Conservation (phyloP, 2,329 filamentous ascomycete species). For the Pseudopyrenochaeta lycopersici region DNA sequence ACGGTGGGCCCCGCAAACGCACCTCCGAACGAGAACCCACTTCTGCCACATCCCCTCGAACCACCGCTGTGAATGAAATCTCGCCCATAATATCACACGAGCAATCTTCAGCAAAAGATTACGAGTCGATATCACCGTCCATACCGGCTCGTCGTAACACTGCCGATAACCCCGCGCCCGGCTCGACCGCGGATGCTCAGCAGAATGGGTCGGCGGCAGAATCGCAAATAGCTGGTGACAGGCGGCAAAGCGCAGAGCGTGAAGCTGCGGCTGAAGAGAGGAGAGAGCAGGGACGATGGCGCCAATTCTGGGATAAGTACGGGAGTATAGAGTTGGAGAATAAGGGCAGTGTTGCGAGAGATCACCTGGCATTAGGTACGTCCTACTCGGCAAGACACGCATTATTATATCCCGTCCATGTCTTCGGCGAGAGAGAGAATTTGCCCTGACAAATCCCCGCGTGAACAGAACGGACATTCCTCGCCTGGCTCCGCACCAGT, state of each 20-base stretch:
- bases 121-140: slow-evolving; percentile 34
- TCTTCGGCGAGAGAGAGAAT: no score
- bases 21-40: slow-evolving; percentile 8
- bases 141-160: slow-evolving; percentile 3
- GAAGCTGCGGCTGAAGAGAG: slow-evolving; percentile 30
- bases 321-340: slow-evolving; percentile 81
- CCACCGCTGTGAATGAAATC: slow-evolving; percentile 41
- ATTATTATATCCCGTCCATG: background rate
- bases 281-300: slow-evolving; percentile 60
- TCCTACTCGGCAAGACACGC: background rate
- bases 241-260: slow-evolving; percentile 26
- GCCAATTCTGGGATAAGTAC: slow-evolving; percentile 64
- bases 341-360: slow-evolving; percentile 82
- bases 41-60: background rate
- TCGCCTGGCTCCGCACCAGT: slow-evolving; percentile 85
- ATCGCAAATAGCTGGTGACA: background rate
- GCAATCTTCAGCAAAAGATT: slow-evolving; percentile 16
- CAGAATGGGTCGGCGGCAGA: slow-evolving; percentile 4
- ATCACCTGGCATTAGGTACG: slow-evolving; percentile 81
- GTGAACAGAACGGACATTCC: slow-evolving; percentile 76
- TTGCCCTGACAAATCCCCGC: background rate
- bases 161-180: background rate
- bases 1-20: slow-evolving; percentile 18
- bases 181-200: background rate
- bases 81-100: slow-evolving; percentile 32